Base-by-base conservation (phyloP, 805 yeast species). In the Ogataea saltuana region DNA sequence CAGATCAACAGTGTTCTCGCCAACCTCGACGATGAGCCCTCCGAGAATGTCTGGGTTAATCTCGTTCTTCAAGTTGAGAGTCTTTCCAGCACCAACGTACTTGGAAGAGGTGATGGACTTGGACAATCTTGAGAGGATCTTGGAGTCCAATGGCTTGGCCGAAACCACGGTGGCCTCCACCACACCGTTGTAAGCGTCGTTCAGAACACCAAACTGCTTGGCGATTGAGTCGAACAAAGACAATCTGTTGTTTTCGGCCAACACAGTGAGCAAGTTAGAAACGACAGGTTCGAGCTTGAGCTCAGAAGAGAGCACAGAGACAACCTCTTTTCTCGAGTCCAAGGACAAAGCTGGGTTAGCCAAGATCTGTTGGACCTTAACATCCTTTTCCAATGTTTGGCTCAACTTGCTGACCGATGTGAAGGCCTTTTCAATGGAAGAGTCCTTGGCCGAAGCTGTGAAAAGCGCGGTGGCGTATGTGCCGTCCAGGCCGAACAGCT, bases 231-330 rank as follows among this genome's bases (percentile, higher is more conserved):
- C 65, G 58, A 93, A 76, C 59, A 89, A 70, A 49, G 72, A 69
- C 69, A 93, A 80, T 74, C 99, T 83, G 83, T 90, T 88, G 85
- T 93, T 90, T 65, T 88, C 96, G 58, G 96, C 88, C 58, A 93
- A 76, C 38, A 90, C 96, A 48, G 68, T 67, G 67, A 93, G 79
- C 67, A 93, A 80, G 76, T 90, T 93, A 58, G 78, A 59, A 47
- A 86, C 84, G 48, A 89, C 74, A 55, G 79, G 71, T 69, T 88
- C 95, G 57, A 83, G 72, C 51, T 56, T 67, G 42, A 68, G 59
- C 45, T 74, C 64, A 30, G 66, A 55, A 42, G 72, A 64, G 56
- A 93, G 67, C 44, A 83, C 70, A 42, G 76, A 71, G 49, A 84
- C 87, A 52, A 89, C 85, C 52, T 74, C 63, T 55, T 74, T 67